Base-by-base conservation (phyloP, 2,329 filamentous ascomycete species). In the Neonectria punicea region DNA sequence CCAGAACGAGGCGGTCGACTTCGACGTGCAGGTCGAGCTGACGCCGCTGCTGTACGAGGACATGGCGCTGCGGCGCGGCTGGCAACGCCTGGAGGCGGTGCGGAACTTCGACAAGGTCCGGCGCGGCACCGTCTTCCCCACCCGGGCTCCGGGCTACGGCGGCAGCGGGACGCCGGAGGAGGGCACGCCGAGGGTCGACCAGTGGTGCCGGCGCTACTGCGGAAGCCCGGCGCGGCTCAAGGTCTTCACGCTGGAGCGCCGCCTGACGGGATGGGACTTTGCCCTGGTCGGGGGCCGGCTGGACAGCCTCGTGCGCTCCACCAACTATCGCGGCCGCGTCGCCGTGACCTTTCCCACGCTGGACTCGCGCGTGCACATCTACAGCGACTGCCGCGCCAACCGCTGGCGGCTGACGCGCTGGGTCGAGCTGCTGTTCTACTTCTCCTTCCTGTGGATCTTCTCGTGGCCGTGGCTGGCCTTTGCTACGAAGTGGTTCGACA, bases 201-300 rank as follows among this genome's bases (percentile, higher is more conserved):
- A 89, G 63, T 94, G 92, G 91, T 93, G 90, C 71, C 86, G 90
- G 63, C 84, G 85, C 43, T 94, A 88, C 78, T 90, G 87, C 71
- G 85, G 85, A 2, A 88, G 85, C 68, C 80, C 82, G 22, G 82
- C 87, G 1, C 80, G 81, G 9, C 81, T 93, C 36, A 90, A 90
- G 73, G 82, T 78, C 49, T 88, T 91, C 67, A 73, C 78, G 2
- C 77, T 90, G 20, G 79, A 80, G 67, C 82, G 87, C 9, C 78
- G 78, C 34, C 81, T 93, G 53, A 76, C 82, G 0, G 90, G 91
- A 22, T 86, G 92, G 75, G 87, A 93, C 73, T 82, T 85, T 60
- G 81, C 82, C 1, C 76, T 79, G 49, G 77, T 93, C 20, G 80
- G 82, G 47, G 73, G 79, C 16, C 81, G 85, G 7, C 77, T 93